Evolutionary conservation across 1,284 basidiomycete genomes (phyloP).

Genomic region (Sporisorium reilianum): DNA sequence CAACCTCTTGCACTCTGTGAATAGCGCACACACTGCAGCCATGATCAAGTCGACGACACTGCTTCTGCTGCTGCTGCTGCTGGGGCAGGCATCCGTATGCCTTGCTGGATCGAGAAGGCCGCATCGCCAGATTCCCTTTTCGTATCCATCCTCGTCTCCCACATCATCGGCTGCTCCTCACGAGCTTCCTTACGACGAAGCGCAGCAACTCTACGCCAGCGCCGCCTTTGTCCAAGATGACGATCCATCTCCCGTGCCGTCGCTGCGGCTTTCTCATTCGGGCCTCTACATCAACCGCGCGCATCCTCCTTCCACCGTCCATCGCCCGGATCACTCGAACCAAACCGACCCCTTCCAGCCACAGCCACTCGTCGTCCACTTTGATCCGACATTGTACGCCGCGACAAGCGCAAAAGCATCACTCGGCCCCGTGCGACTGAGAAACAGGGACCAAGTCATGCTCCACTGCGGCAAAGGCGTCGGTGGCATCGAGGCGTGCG

Average conservation of each 20-base stretch:
- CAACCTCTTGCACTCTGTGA: neutral
- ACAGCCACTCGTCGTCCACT: constrained; percentile 43
- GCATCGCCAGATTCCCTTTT: constrained; percentile 39
- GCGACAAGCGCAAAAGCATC: constrained; percentile 20
- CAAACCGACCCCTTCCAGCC: constrained; percentile 32
- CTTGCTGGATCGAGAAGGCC: constrained; percentile 27
- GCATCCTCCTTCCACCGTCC: constrained; percentile 22
- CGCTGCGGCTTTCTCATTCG: constrained; percentile 51
- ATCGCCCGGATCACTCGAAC: constrained; percentile 31
- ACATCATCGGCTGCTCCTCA: constrained; percentile 8
- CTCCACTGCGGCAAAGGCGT: constrained; percentile 33
- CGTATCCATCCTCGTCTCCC: constrained; percentile 16
- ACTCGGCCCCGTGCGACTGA: constrained; percentile 23
- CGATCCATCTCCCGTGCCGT: constrained; percentile 31
- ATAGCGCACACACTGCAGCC: neutral
- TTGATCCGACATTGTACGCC: constrained; percentile 33
- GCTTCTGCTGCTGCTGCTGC: constrained; percentile 12
- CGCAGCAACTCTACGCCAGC: constrained; percentile 5
- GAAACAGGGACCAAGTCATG: constrained; percentile 49
- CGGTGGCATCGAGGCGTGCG: constrained; percentile 52
- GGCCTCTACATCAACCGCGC: constrained; percentile 56
- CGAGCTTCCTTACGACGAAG: constrained; percentile 8
- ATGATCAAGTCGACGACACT: constrained; percentile 15
- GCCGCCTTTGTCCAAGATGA: constrained; percentile 37
- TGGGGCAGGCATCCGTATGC: constrained; percentile 5